Conservation (phyloP, 371 early-diverging fungal genomes). For the Mucor velutinosus region DNA sequence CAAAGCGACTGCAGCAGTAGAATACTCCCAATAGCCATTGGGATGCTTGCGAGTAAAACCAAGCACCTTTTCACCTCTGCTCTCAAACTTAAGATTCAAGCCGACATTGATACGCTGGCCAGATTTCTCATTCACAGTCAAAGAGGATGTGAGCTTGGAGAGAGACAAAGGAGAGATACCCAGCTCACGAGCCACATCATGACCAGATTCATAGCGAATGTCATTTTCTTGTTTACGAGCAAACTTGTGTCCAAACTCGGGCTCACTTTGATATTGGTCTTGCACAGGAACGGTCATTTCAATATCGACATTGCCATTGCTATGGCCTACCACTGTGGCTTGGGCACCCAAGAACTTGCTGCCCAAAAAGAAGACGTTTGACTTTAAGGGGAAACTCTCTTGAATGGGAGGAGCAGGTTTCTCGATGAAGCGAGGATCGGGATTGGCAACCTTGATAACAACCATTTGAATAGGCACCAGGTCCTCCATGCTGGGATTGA, state of each 20-base stretch:
- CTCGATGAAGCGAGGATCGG: conserved; percentile 76
- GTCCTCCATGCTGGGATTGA: conserved; percentile 61
- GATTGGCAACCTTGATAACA: conserved; percentile 59
- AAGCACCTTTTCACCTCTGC: conserved; percentile 79
- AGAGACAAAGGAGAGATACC: conserved; percentile 65
- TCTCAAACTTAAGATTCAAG: conserved; percentile 89
- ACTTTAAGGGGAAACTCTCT: conserved; percentile 70
- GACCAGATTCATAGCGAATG: conserved; percentile 66
- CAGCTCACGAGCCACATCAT: conserved; percentile 64
- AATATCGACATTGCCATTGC: conserved; percentile 52
- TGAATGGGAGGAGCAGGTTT: conserved; percentile 54
- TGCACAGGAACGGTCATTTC: conserved; percentile 44
- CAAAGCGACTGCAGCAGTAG: conserved; percentile 72
- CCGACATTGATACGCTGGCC: conserved; percentile 78
- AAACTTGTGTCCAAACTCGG: conserved; percentile 60
- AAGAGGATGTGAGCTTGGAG: conserved; percentile 82
- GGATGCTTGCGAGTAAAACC: conserved; percentile 80
- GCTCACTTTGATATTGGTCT: conserved; percentile 40
- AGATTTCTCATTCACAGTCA: conserved; percentile 64
- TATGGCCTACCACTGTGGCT: conserved; percentile 71
- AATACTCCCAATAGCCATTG: conserved; percentile 84
- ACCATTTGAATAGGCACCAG: conserved; percentile 73
- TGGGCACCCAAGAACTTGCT: conserved; percentile 71
- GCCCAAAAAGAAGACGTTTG: conserved; percentile 71
- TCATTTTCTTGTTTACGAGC: conserved; percentile 42